Conservation (phyloP, 129 eudicot species). For the Mikania micrantha region DNA sequence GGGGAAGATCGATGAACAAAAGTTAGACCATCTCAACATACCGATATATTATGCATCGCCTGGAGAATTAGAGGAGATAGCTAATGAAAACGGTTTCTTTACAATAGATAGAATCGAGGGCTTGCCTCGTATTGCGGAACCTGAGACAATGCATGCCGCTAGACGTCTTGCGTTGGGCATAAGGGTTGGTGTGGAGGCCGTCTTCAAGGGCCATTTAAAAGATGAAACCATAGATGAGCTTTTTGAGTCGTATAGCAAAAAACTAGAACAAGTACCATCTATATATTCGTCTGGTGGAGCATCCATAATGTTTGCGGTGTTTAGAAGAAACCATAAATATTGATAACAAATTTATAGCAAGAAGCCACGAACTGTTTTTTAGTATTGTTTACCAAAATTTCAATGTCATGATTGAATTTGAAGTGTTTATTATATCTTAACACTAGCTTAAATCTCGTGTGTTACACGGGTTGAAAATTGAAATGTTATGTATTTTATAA, state of each 20-base stretch:
- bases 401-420: too few species aligned
- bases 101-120: slow-evolving; percentile 20
- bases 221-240: slow-evolving; percentile 32
- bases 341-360: not conserved
- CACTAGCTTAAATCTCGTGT: too few species aligned
- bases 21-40: slow-evolving; percentile 27
- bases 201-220: slow-evolving; percentile 16
- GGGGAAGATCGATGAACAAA: slow-evolving; percentile 32
- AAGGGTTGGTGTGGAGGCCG: slow-evolving; percentile 24
- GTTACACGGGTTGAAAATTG: too few species aligned
- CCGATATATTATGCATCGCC: slow-evolving; percentile 27
- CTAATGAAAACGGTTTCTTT: slow-evolving; percentile 24
- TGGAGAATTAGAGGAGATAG: slow-evolving; percentile 22
- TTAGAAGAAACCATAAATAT: slow-evolving; percentile 10
- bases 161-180: slow-evolving; percentile 18
- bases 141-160: slow-evolving; percentile 15
- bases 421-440: too few species aligned
- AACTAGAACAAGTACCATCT: slow-evolving; percentile 26
- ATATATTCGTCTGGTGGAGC: slow-evolving; percentile 13
- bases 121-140: slow-evolving; percentile 14
- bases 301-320: slow-evolving; percentile 15
- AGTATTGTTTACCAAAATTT: too few species aligned
- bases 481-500: too few species aligned
- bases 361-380: not conserved
- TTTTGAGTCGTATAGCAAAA: slow-evolving; percentile 17